Percentiles rank a stretch among this genome's conserved stretches.
Evolutionary conservation across 2,329 filamentous ascomycete genomes (phyloP).

Genomic region (Neurospora sp.): DNA sequence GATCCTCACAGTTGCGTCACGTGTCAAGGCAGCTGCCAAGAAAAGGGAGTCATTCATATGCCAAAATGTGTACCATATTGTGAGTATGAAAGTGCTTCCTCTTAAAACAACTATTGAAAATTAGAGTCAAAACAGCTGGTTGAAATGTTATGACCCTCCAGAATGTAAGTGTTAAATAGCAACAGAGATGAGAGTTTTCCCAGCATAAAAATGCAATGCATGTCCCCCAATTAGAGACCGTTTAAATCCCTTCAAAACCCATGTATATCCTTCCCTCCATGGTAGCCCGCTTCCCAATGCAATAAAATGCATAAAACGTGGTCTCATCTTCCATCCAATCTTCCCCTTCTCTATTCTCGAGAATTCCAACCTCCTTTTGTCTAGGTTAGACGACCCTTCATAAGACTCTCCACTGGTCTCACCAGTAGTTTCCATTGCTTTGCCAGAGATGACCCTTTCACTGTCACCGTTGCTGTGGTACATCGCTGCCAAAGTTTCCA

Average conservation of each 20-base stretch:
- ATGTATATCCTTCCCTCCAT: not conserved
- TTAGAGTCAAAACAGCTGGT: not conserved
- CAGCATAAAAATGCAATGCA: not conserved
- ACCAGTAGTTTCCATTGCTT: not conserved
- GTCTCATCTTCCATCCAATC: constrained; percentile 14
- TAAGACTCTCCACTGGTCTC: not conserved
- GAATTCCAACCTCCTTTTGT: not conserved
- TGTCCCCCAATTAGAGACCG: not conserved
- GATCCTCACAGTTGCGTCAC: not conserved
- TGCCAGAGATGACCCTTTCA: not conserved
- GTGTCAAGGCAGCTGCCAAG: not conserved
- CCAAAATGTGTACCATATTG: not conserved
- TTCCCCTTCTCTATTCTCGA: not conserved
- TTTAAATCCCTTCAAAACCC: not conserved
- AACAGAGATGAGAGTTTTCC: not conserved
- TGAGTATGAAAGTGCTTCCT: not conserved
- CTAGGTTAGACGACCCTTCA: not conserved
- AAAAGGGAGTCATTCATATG: not conserved
- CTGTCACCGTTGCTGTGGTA: not conserved
- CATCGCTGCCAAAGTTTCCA: constrained; percentile 34
- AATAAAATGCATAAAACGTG: constrained; percentile 9
- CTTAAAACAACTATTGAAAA: not conserved
- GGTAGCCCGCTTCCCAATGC: not conserved
- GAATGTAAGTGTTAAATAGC: not conserved
- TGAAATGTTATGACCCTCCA: not conserved